A percentile compares a stretch with the other conserved stretches of the same genome.
Conservation (phyloP, 805 yeast species). For the Candida michaelii region DNA sequence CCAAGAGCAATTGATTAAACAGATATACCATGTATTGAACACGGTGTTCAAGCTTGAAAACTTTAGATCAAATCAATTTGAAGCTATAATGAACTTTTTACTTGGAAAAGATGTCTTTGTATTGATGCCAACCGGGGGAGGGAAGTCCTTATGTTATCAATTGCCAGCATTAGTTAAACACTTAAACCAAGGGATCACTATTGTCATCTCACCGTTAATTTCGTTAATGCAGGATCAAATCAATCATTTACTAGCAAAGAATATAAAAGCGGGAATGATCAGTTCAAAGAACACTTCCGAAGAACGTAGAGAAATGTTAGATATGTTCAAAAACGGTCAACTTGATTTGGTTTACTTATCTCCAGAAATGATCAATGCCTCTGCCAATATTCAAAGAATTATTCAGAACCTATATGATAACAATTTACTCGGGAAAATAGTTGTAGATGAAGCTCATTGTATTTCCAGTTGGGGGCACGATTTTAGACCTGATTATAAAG, state of each 20-base stretch:
- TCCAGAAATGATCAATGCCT: conserved; percentile 89
- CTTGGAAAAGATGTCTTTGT: conserved; percentile 88
- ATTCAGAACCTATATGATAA: conserved; percentile 56
- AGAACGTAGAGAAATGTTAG: conserved; percentile 63
- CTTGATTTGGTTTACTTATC: conserved; percentile 81
- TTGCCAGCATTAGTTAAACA: conserved; percentile 76
- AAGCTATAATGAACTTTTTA: conserved; percentile 77
- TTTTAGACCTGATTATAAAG: conserved; percentile 93
- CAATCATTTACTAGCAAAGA: conserved; percentile 63
- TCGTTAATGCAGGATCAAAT: conserved; percentile 98
- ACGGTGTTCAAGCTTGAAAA: conserved; percentile 59
- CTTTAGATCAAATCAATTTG: conserved; percentile 82
- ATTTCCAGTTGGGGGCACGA: conserved; percentile 99
- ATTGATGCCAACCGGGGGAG: conserved; percentile 98
- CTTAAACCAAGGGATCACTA: conserved; percentile 73
- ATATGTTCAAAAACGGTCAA: conserved; percentile 61
- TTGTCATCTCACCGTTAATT: conserved; percentile 91
- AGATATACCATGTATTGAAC: conserved; percentile 57
- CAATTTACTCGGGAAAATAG: conserved; percentile 72
- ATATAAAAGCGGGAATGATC: conserved; percentile 83
- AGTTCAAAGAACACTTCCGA: conserved; percentile 69
- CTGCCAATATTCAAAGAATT: conserved; percentile 63
- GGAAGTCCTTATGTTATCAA: conserved; percentile 94
- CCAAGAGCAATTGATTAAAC: conserved; percentile 62
- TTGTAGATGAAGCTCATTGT: conserved; percentile 97